Base-by-base conservation (phyloP, 2,329 filamentous ascomycete species). In the Raffaelea albimanens region DNA sequence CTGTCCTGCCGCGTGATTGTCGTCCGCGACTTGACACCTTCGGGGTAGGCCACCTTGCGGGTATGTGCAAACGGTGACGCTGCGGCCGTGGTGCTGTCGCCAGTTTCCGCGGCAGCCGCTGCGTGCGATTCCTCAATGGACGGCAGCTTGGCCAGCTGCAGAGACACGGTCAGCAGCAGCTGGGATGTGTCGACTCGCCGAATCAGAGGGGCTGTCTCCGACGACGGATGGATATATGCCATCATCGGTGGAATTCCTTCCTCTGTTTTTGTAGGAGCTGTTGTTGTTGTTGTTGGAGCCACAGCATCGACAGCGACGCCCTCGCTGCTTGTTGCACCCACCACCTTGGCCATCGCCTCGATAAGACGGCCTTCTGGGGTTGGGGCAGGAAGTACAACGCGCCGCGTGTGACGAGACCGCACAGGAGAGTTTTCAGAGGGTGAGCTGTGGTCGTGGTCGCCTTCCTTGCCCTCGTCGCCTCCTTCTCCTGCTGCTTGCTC, bases 171-270 rank as follows among this genome's bases (percentile, higher is more conserved):
- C 1, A 96, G 77, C 2, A 97, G 78, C 3, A 95, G 75, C 48
- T 86, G 81, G 1, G 87, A 81, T 10, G 84, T 95, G 63, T 98
- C 93, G 22, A 96, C 89, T 7, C 93, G 83, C 43, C 91, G 83
- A 48, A 96, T 83, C 4, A 95, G 69, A 0, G 85, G 82, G 0
- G 72, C 71, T 2, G 73, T 56, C 2, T 65, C 63, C 23, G 66
- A 63, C 3, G 70, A 70, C 1, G 83, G 80, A 56, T 95, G 88
- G 16, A 95, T 72, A 60, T 95, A 95, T 33, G 88, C 86, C 19
- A 95, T 70, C 29, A 95, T 78, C 0, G 85, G 80, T 0, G 88
- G 87, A 3, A 89, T 71, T 55, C 21, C 40, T 57, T 9, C 7
- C 40, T 48, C 25, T 29, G 7, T 13, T 29, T 29, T 13, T 29